phyloP scores from a whole-genome alignment of 257 asterid species.

The Sherardia arvensis region DNA sequence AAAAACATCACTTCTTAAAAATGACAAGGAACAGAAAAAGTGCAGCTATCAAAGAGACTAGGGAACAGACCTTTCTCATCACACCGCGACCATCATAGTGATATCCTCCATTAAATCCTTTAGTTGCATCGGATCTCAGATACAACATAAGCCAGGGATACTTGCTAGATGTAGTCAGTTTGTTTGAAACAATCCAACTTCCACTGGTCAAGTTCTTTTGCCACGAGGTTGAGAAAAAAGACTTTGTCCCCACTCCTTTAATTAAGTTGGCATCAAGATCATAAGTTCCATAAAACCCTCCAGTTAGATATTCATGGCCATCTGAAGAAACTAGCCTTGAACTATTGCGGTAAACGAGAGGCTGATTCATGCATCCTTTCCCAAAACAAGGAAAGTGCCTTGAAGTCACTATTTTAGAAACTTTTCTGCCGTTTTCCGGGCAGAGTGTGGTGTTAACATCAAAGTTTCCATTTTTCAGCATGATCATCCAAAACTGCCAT shows the following conservation, averaged over 20 bases:
- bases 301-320: conserved; percentile 35
- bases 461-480: conserved; percentile 79
- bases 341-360: conserved; percentile 54
- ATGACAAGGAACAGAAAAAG: not conserved
- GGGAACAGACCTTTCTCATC: conserved; percentile 43
- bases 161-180: conserved; percentile 56
- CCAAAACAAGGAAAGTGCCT: conserved; percentile 83
- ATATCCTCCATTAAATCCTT: conserved; percentile 80
- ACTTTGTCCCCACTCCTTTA: conserved; percentile 26
- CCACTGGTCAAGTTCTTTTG: conserved; percentile 47
- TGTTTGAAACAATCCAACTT: conserved; percentile 61
- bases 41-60: not conserved
- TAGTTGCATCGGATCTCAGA: conserved; percentile 60
- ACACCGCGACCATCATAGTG: conserved; percentile 74
- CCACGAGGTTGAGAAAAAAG: conserved; percentile 62
- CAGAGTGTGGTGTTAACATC: conserved; percentile 69
- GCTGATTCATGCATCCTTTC: conserved; percentile 84
- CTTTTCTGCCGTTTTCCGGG: conserved; percentile 75
- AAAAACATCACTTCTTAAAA: not conserved
- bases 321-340: conserved; percentile 27
- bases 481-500: conserved; percentile 80
- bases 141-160: conserved; percentile 92
- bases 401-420: conserved; percentile 45
- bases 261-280: conserved; percentile 57
- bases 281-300: conserved; percentile 78